Evolutionary conservation across 805 yeast species (phyloP).

Genomic region (Nakazawaea pomicola): DNA sequence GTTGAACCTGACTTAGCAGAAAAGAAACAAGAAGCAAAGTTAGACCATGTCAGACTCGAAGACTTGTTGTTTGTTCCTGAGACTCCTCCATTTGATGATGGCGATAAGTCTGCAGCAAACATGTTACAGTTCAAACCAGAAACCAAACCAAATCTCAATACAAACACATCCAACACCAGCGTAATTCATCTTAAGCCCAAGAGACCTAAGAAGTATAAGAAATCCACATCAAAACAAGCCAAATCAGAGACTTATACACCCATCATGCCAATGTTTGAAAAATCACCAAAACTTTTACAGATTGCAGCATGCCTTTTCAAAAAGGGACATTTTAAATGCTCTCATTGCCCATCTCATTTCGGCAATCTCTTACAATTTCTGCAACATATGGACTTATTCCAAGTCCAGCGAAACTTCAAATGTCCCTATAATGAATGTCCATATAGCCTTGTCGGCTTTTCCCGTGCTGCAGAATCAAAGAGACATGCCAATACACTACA

Average conservation of each 20-base stretch:
- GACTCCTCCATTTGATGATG: too few species aligned
- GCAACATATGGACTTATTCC: slow-evolving; percentile 37
- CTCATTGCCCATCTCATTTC: slow-evolving; percentile 7
- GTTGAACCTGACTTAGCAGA: not conserved
- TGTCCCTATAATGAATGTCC: slow-evolving; percentile 44
- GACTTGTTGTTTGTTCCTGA: too few species aligned
- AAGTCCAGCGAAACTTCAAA: slow-evolving; percentile 34
- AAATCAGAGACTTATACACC: not conserved
- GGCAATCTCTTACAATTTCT: slow-evolving; percentile 26
- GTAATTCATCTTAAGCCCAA: too few species aligned
- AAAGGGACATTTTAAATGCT: slow-evolving; percentile 8
- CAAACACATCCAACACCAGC: too few species aligned
- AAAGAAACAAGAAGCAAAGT: not conserved
- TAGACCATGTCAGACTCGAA: not conserved
- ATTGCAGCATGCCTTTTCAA: not conserved
- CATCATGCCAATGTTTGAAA: not conserved
- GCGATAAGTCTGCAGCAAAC: too few species aligned
- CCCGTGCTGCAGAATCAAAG: slow-evolving; percentile 42
- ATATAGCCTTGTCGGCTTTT: slow-evolving; percentile 44
- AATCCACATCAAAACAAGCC: too few species aligned
- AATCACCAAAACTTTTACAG: not conserved
- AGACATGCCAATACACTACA: slow-evolving; percentile 49
- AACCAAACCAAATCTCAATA: too few species aligned
- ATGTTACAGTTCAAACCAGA: too few species aligned
- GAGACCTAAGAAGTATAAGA: too few species aligned